Conservation (phyloP, 2,329 filamentous ascomycete species). For the Aspergillus puulaauensis region DNA sequence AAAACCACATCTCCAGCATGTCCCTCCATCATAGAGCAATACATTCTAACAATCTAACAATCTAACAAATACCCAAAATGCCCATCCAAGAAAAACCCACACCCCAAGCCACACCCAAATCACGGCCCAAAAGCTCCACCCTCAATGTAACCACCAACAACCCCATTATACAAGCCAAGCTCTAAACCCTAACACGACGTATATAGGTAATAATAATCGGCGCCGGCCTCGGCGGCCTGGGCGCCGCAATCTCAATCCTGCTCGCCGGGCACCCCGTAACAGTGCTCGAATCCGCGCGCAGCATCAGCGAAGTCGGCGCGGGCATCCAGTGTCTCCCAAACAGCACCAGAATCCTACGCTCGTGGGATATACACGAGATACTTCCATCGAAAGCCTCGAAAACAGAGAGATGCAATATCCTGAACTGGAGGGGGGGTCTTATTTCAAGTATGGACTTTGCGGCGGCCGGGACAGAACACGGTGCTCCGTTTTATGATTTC, state of each 20-base stretch:
- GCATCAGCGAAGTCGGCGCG: constrained; percentile 26
- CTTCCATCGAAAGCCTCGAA: background rate
- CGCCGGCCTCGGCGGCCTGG: constrained; percentile 11
- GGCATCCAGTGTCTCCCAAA: constrained; percentile 27
- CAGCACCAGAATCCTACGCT: constrained; percentile 13
- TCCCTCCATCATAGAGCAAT: too few species aligned
- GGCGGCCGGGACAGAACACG: background rate
- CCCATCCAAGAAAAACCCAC: background rate
- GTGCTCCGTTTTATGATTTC: constrained; percentile 6
- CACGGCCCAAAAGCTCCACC: background rate
- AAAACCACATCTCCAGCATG: too few species aligned
- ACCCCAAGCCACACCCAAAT: background rate
- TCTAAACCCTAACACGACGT: background rate
- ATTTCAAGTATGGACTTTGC: constrained; percentile 9
- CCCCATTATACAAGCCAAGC: background rate
- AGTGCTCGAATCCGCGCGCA: constrained; percentile 21
- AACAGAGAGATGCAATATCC: constrained; percentile 5
- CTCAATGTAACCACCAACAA: background rate
- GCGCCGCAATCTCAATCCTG: constrained; percentile 20
- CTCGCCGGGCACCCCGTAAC: constrained; percentile 23
- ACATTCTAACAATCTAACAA: background rate
- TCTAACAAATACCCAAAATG: background rate
- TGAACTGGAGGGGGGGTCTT: background rate
- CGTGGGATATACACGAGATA: constrained; percentile 6
- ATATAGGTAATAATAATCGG: constrained; percentile 16